Base-by-base conservation (phyloP, 2,329 filamentous ascomycete genomes). In the Juglanconis juglandina region DNA sequence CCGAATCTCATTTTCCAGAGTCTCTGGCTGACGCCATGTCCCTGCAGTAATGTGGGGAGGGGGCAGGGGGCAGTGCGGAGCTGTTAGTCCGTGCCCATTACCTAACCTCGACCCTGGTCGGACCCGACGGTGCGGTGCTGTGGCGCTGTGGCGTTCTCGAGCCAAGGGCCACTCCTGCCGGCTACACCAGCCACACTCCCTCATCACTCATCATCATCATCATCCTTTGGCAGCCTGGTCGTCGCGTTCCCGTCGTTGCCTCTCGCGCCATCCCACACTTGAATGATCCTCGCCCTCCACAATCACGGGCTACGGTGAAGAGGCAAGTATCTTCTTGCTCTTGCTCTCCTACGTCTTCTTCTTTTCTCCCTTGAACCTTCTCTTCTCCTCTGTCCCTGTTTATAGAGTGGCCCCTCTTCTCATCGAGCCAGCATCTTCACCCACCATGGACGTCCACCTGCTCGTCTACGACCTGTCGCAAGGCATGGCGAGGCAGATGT, bases 391-490 rank as follows among this genome's bases (percentile, higher is more conserved):
- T 34, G n/a, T 44, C 24, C 32, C 11, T 51, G 11, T 33, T 5
- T 5, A 8, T 14, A 13, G n/a, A 17, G 11, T 53, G 7, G 13
- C 30, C 35, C n/a, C 11, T 51, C 24, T 9, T 30, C 17, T 35
- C 32, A 3, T 49, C 35, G 5, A n/a, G 48, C 48, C 48, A 47
- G 32, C 37, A 13, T 49, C 41, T 44, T 11, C 33, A n/a, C 13
- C 35, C 34, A 66, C 57, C 49, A 92, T 92, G 89, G 88, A 92
- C 60, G 87, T 94, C 53, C 81, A 91, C 68, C 79, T 94, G 34
- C 87, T 92, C 60, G 82, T 92, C 42, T 94, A 94, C 69, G 90
- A 94, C 75, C 80, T 94, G 52, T 93, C 90, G 1, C 74, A 73
- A n/a, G 83, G 83, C 24, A 67, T 86, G 47, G 83, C 83, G 13